phyloP scores from a whole-genome alignment of 2,329 filamentous ascomycete genomes.

The Cladosporium sp. region DNA sequence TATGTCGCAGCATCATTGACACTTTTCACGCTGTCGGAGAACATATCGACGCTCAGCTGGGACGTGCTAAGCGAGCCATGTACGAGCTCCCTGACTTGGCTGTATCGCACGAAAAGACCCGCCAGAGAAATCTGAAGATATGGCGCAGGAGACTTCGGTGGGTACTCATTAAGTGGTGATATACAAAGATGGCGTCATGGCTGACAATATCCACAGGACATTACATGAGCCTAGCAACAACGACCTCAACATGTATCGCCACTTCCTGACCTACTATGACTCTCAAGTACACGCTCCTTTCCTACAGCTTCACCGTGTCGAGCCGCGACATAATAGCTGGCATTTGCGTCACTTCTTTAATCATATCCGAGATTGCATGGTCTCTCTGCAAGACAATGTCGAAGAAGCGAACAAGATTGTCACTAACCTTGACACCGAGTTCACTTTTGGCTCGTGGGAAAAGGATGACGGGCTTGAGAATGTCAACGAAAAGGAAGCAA shows the following conservation, averaged over 20 bases:
- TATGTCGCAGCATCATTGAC: background rate
- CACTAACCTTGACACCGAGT: constrained; percentile 15
- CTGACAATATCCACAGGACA: background rate
- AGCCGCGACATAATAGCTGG: constrained; percentile 4
- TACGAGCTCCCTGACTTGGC: constrained; percentile 1
- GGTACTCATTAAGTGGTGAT: background rate
- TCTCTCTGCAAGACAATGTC: background rate
- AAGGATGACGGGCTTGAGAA: background rate
- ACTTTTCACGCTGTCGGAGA: constrained; percentile 11
- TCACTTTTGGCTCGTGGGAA: constrained; percentile 11
- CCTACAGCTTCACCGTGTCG: background rate
- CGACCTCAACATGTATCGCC: constrained; percentile 1
- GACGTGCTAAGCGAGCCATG: background rate
- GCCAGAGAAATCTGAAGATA: background rate
- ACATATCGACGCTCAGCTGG: background rate
- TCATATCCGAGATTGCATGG: background rate
- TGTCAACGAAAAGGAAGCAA: background rate
- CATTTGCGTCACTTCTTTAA: background rate
- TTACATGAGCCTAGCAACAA: constrained; percentile 8
- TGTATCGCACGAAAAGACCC: background rate
- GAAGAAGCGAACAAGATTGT: constrained; percentile 12
- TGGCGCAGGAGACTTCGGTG: constrained; percentile 4
- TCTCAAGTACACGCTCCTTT: constrained; percentile 2
- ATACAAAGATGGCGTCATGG: too few species aligned
- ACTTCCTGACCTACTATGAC: constrained; percentile 8